Evolutionary conservation across 768 basidiomycete genomes (phyloP).

Genomic region (Rhizopogon vesiculosus): DNA sequence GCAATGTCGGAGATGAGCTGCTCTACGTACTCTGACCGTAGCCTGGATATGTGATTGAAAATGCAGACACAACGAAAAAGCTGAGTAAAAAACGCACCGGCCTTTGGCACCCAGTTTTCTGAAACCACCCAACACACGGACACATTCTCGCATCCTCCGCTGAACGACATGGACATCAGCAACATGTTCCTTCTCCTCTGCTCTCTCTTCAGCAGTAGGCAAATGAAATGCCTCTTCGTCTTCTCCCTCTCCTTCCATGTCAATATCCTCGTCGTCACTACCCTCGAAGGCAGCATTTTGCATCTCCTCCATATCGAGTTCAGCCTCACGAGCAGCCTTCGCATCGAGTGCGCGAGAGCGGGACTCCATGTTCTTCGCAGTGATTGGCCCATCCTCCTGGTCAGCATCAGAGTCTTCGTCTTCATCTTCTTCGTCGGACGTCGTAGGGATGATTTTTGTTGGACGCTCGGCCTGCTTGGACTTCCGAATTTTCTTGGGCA

Average conservation of each 20-base stretch:
- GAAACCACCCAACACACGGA: slow-evolving; percentile 69
- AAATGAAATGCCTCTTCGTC: slow-evolving; percentile 50
- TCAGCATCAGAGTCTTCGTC: slow-evolving; percentile 36
- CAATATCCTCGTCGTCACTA: slow-evolving; percentile 43
- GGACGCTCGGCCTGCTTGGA: slow-evolving; percentile 50
- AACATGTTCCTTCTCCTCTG: slow-evolving; percentile 63
- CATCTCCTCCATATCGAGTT: slow-evolving; percentile 62
- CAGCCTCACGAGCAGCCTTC: slow-evolving; percentile 60
- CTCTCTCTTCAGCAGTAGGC: slow-evolving; percentile 68
- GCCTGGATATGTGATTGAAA: slow-evolving; percentile 39
- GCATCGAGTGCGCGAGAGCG: slow-evolving; percentile 76
- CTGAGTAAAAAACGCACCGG: slow-evolving; percentile 45
- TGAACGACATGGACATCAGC: slow-evolving; percentile 76
- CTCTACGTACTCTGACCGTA: slow-evolving; percentile 84
- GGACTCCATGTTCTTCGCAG: slow-evolving; percentile 78
- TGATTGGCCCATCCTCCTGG: slow-evolving; percentile 54
- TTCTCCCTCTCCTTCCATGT: slow-evolving; percentile 34
- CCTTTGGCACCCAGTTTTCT: slow-evolving; percentile 60
- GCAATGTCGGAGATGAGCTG: slow-evolving; percentile 88
- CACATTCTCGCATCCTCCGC: slow-evolving; percentile 73
- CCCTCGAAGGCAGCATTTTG: slow-evolving; percentile 49
- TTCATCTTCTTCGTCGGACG: slow-evolving; percentile 44
- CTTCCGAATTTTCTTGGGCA: slow-evolving; percentile 38
- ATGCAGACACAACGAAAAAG: slow-evolving; percentile 3
- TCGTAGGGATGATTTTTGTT: slow-evolving; percentile 44